Percentiles rank a stretch among this genome's conserved stretches.
These are phyloP conservation scores for Dacryopinax spathularia DNA, from an alignment of 768 basidiomycete genomes.

Conservation along the genomic window DNA sequence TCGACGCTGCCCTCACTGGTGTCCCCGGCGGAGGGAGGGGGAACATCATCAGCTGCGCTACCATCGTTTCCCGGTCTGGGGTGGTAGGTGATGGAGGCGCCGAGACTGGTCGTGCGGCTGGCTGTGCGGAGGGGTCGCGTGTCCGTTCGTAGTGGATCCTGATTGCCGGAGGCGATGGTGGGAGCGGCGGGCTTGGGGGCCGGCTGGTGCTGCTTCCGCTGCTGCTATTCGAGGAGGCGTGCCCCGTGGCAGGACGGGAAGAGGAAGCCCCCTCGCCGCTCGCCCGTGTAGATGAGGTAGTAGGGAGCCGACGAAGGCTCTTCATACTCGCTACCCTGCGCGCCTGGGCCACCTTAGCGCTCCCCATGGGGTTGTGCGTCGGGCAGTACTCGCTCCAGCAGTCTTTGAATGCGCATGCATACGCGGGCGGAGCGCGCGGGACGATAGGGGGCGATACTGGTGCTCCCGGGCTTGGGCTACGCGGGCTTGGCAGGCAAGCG, in stretches of 20 bases:
- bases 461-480: too few relatives aligned
- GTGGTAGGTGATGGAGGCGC: background rate
- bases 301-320: background rate
- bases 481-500: too few relatives aligned
- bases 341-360: background rate
- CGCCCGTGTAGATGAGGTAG: background rate
- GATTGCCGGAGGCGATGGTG: background rate
- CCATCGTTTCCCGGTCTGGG: background rate
- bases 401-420: background rate
- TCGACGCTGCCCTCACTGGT: background rate
- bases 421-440: background rate
- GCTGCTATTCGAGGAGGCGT: background rate
- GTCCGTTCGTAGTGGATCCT: background rate
- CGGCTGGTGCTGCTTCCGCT: background rate
- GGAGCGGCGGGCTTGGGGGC: background rate
- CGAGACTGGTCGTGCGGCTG: background rate
- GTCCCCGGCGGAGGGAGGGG: background rate
- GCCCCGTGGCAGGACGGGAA: background rate
- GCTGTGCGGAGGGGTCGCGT: background rate
- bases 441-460: background rate
- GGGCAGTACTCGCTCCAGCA: constrained; percentile 3
- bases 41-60: background rate
- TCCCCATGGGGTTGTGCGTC: background rate
- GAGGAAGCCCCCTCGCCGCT: background rate
- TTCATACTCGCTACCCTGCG: background rate